These are phyloP conservation scores for Dothideomycetes sp. DNA, from an alignment of 2,329 filamentous ascomycete genomes.

Conservation along the genomic window DNA sequence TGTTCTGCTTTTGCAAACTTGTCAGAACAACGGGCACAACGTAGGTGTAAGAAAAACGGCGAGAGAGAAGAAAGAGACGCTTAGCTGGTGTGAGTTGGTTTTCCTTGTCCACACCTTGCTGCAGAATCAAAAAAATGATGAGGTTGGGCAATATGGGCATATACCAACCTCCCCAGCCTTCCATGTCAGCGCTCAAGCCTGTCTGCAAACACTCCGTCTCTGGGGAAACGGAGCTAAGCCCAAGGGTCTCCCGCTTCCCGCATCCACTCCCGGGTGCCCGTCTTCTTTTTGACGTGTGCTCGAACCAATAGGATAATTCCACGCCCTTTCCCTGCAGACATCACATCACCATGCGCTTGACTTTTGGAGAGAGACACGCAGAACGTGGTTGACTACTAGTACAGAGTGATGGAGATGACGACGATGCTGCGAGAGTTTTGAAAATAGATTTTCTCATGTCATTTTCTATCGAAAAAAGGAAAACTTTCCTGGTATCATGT, in stretches of 20 bases:
- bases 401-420: no score
- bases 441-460: conserved; percentile 11
- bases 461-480: conserved; percentile 6
- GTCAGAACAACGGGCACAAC: no score
- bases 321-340: neutral
- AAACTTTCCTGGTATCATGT: conserved; percentile 11
- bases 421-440: no score
- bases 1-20: no score
- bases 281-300: conserved; percentile 8
- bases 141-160: no score
- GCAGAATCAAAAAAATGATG: conserved; percentile 9
- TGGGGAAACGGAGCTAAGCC: neutral
- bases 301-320: conserved; percentile 5
- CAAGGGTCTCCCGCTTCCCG: neutral
- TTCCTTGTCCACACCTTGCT: neutral
- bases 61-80: neutral
- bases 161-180: no score
- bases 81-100: neutral
- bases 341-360: neutral
- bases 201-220: neutral
- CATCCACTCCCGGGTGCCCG: conserved; percentile 1
- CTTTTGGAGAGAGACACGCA: no score
- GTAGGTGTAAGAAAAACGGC: neutral
- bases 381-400: no score
- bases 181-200: no score